These are phyloP conservation scores for Daldinia childiae DNA, from an alignment of 495 filamentous ascomycete genomes.

Conservation along the genomic window DNA sequence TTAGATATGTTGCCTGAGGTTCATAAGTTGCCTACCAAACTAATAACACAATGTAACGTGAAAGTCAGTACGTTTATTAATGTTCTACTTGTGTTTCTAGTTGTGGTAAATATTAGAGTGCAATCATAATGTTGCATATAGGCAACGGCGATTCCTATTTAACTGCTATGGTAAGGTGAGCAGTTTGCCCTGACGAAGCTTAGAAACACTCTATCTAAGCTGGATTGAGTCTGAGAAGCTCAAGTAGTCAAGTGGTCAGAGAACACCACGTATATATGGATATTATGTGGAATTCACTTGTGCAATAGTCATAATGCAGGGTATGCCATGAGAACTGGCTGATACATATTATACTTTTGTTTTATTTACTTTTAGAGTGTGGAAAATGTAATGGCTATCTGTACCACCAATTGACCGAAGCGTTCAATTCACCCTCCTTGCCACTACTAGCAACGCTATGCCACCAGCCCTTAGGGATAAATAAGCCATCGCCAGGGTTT, in stretches of 20 bases:
- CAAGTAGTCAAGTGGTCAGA: too few relatives aligned
- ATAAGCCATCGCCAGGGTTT: conserved; percentile 75
- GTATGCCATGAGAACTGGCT: neutral
- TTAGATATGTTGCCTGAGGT: too few relatives aligned
- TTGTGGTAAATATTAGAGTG: too few relatives aligned
- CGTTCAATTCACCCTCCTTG: conserved; percentile 46
- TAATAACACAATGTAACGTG: too few relatives aligned
- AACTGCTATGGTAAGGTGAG: too few relatives aligned
- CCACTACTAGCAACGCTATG: conserved; percentile 82
- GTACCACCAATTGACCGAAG: conserved; percentile 94
- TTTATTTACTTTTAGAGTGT: neutral
- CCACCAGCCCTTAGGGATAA: conserved; percentile 96
- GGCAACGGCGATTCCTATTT: too few relatives aligned
- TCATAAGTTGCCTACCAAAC: too few relatives aligned
- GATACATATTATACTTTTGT: neutral
- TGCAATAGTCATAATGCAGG: neutral
- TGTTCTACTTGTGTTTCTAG: conserved; percentile 46
- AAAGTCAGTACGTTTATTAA: conserved; percentile 51
- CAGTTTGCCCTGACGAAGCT: too few relatives aligned
- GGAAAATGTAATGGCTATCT: conserved; percentile 34
- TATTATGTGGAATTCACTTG: neutral
- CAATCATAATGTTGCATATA: too few relatives aligned
- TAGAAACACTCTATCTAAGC: too few relatives aligned
- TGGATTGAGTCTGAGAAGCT: too few relatives aligned
- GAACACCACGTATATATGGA: too few relatives aligned